Conservation (phyloP, 2,329 filamentous ascomycete species). For the Penicillium palitans region DNA sequence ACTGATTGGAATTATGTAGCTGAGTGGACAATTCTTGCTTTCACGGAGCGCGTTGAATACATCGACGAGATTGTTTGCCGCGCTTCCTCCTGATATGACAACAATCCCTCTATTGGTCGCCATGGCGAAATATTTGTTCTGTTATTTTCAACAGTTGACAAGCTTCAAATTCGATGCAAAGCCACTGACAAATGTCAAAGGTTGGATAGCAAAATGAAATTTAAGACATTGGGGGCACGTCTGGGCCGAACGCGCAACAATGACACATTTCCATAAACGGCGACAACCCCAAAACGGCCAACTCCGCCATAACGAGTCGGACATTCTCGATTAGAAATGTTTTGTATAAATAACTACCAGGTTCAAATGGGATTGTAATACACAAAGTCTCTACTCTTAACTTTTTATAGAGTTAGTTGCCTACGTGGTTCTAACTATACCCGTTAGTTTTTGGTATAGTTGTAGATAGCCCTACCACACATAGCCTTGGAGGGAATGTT, state of each 20-base stretch:
- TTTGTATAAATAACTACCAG: no score
- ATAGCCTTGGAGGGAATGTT: not conserved
- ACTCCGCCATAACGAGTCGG: not conserved
- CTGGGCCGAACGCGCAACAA: slow-evolving; percentile 7
- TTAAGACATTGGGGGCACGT: slow-evolving; percentile 3
- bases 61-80: slow-evolving; percentile 91
- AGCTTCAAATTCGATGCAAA: not conserved
- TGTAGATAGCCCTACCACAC: not conserved
- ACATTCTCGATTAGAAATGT: no score
- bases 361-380: not conserved
- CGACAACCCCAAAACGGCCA: not conserved
- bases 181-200: no score
- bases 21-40: slow-evolving; percentile 67
- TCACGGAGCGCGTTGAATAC: slow-evolving; percentile 71
- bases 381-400: not conserved
- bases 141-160: not conserved
- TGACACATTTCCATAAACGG: slow-evolving; percentile 2
- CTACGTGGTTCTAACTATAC: not conserved
- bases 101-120: slow-evolving; percentile 61
- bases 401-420: not conserved
- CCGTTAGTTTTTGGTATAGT: not conserved
- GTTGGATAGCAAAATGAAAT: not conserved
- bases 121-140: slow-evolving; percentile 5
- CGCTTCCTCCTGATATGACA: slow-evolving; percentile 88
- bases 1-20: slow-evolving; percentile 90